phyloP scores from a whole-genome alignment of 2,329 filamentous ascomycete species.

The Cordyceps fumosorosea region DNA sequence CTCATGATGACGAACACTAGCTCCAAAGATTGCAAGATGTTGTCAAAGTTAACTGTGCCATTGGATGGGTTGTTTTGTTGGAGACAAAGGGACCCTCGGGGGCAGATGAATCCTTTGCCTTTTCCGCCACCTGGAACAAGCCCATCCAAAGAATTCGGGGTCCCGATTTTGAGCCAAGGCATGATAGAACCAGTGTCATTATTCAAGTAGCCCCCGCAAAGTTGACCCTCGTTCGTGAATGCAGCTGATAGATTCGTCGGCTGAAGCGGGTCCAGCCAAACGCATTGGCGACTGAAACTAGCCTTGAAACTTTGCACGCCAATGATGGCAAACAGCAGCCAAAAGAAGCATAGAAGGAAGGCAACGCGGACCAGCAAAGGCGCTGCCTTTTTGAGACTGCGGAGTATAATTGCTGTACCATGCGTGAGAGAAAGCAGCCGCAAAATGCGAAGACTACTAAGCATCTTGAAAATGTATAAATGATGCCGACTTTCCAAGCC shows the following conservation, averaged over 20 bases:
- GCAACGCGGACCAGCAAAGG: slow-evolving; percentile 87
- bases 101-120: slow-evolving; percentile 84
- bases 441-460: slow-evolving; percentile 89
- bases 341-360: slow-evolving; percentile 94
- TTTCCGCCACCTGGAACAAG: slow-evolving; percentile 43
- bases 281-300: slow-evolving; percentile 68
- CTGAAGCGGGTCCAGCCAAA: slow-evolving; percentile 63
- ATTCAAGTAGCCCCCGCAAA: slow-evolving; percentile 79
- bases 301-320: slow-evolving; percentile 95
- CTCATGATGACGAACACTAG: slow-evolving; percentile 98
- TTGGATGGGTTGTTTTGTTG: slow-evolving; percentile 74
- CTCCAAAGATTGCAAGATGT: slow-evolving; percentile 85
- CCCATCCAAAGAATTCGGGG: slow-evolving; percentile 34
- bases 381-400: slow-evolving; percentile 91
- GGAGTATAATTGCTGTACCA: slow-evolving; percentile 88
- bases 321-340: slow-evolving; percentile 93
- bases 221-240: slow-evolving; percentile 61
- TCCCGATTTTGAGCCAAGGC: slow-evolving; percentile 57
- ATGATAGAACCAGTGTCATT: slow-evolving; percentile 47
- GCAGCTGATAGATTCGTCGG: slow-evolving; percentile 47
- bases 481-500: slow-evolving; percentile 64
- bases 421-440: slow-evolving; percentile 87
- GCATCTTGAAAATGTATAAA: slow-evolving; percentile 89
- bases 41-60: slow-evolving; percentile 88
- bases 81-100: slow-evolving; percentile 73